Conservation (phyloP, 2,329 filamentous ascomycete species). For the Pleurostoma richardsiae region DNA sequence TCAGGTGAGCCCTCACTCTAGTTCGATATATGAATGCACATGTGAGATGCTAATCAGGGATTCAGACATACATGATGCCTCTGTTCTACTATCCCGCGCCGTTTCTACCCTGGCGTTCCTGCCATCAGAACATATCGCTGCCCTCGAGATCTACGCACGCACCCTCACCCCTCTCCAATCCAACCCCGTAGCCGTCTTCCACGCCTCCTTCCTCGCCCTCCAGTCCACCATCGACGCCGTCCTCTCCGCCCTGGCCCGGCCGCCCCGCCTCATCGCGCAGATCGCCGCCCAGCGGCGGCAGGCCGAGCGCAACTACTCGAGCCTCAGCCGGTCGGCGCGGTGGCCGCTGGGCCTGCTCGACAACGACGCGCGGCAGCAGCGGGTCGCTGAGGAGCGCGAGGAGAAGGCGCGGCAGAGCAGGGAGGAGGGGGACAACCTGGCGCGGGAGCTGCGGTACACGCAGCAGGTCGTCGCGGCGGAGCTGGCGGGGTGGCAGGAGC, state of each 20-base stretch:
- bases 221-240: constrained; percentile 81
- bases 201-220: constrained; percentile 72
- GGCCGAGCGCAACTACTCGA: constrained; percentile 72
- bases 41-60: neutral
- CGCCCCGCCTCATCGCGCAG: constrained; percentile 69
- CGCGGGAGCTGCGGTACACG: constrained; percentile 80
- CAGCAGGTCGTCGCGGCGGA: constrained; percentile 91
- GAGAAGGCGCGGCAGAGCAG: constrained; percentile 69
- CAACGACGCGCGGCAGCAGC: constrained; percentile 71
- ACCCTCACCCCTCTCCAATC: constrained; percentile 63
- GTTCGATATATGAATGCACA: no score
- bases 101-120: constrained; percentile 60
- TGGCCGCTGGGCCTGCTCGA: constrained; percentile 83
- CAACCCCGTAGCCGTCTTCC: constrained; percentile 67
- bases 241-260: constrained; percentile 71
- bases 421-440: constrained; percentile 67
- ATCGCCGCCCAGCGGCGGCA: constrained; percentile 71
- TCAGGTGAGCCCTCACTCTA: constrained; percentile 41
- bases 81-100: constrained; percentile 46
- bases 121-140: constrained; percentile 60
- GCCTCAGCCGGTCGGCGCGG: constrained; percentile 66
- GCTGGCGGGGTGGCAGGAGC: constrained; percentile 88
- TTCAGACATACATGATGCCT: constrained; percentile 66
- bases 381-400: constrained; percentile 78
- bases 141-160: constrained; percentile 67